Conservation (phyloP, 441 rosid species). For the Mallotus repandus region DNA sequence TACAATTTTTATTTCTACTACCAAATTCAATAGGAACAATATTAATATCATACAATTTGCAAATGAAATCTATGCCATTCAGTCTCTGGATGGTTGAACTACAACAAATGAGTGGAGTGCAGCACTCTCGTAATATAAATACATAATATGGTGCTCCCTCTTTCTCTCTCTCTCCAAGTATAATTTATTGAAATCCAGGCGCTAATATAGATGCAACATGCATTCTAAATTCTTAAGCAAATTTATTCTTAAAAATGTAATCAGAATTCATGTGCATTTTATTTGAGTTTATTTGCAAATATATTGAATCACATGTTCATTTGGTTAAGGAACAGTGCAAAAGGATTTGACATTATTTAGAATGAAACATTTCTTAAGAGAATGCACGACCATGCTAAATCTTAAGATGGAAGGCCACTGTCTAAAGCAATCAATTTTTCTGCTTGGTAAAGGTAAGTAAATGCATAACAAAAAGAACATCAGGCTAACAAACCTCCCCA, state of each 20-base stretch:
- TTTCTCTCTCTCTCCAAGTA: not conserved
- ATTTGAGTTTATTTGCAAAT: not conserved
- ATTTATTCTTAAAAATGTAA: not conserved
- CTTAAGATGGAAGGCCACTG: not conserved
- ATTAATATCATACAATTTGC: not conserved
- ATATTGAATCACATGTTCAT: too few species aligned
- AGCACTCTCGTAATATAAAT: not conserved
- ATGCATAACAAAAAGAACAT: not conserved
- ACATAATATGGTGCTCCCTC: not conserved
- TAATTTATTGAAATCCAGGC: not conserved
- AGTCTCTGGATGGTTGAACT: not conserved
- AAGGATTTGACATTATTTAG: not conserved
- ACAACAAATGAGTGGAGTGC: too few species aligned
- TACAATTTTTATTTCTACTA: not conserved
- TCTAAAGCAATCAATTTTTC: not conserved
- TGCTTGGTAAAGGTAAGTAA: not conserved
- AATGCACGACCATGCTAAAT: constrained; percentile 1
- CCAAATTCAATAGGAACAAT: not conserved
- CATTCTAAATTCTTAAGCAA: not conserved
- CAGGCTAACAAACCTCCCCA: constrained; percentile 61
- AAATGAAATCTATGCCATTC: not conserved
- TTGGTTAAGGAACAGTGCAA: not conserved
- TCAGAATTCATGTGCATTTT: not conserved
- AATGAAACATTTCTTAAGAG: not conserved
- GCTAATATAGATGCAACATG: not conserved